Conservation (phyloP, 108 stramenopile species). For the Cyclotella choctawhatcheeana region DNA sequence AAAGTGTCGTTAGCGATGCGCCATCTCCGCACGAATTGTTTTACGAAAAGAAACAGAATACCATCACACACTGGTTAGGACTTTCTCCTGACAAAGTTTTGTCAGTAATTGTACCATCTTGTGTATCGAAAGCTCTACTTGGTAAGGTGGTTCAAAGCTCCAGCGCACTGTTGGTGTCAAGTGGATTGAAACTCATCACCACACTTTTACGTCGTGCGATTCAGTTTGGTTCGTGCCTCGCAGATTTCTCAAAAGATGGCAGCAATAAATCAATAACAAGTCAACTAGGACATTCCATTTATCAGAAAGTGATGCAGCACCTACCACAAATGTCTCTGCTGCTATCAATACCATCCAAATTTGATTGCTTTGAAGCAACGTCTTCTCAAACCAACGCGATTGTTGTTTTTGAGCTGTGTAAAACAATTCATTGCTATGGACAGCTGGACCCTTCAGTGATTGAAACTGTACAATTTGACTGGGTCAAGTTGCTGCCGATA, state of each 20-base stretch:
- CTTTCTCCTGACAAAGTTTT: conserved; percentile 22
- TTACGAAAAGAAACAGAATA: background rate
- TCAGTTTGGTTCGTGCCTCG: conserved; percentile 7
- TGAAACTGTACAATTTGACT: conserved; percentile 61
- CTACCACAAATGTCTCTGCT: conserved; percentile 70
- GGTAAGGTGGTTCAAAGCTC: conserved; percentile 65
- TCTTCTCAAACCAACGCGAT: conserved; percentile 31
- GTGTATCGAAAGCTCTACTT: conserved; percentile 54
- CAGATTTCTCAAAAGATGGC: background rate
- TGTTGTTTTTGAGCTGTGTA: conserved; percentile 38
- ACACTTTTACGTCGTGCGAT: conserved; percentile 55
- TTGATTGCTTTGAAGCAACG: conserved; percentile 51
- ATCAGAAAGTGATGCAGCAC: conserved; percentile 29
- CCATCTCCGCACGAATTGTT: conserved; percentile 41
- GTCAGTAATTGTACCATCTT: conserved; percentile 50
- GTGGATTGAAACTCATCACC: conserved; percentile 56
- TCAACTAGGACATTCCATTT: conserved; percentile 20
- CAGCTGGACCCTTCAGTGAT: conserved; percentile 43
- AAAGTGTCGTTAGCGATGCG: conserved; percentile 52
- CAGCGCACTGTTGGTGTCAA: conserved; percentile 56
- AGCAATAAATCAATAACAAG: background rate
- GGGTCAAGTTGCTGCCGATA: conserved; percentile 70
- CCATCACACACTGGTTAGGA: too few species aligned
- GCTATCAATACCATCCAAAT: conserved; percentile 56
- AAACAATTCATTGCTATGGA: conserved; percentile 49